Base-by-base conservation (phyloP, 305 asterid species). In the Fraxinus paxiana region DNA sequence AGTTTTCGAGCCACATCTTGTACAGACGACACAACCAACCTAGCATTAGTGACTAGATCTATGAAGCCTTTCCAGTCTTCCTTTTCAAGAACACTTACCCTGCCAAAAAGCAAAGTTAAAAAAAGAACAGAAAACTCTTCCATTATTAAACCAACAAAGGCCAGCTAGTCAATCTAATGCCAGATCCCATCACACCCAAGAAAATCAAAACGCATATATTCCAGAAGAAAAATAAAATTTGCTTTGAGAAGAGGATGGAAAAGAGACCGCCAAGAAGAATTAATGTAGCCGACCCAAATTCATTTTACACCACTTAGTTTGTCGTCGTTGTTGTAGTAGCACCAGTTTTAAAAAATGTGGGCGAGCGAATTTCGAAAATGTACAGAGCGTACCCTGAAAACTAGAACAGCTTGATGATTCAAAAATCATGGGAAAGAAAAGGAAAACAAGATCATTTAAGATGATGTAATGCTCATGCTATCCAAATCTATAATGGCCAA, bases 1-100 rank as follows among this genome's bases (percentile, higher is more conserved):
- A 96, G 90, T 85, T 88, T 96, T 82, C 93, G 85, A 75, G 97
- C 94, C 35, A 90, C 97, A 43, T 93, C 98, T 89, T 96, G 99
- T 74, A 94, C 91, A 79, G 94, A 92, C 59, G 94, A 87, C 78
- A 92, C 95, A 8, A 91, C 93, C 84, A 92, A 98, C 89, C 90
- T 96, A 51, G 98, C 99, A 85, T 93, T 96, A 72, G 94, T 83
- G 59, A 94, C 95, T 76, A 94, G 89, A 78, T 90, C 92, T 28
- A 88, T 82, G 34, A 93, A 82, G 69, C 93, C 89, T 88, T 85
- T 93, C 98, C 95, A 90, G 80, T 93, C 98, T 87, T 91, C 98
- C 86, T 83, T 91, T 80, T 87, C 92, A 30, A 94, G 83, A 51
- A 90, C 93, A 81, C 84, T 88, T 46, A 79, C 89, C 99, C 99